Evolutionary conservation across 2,329 filamentous ascomycete genomes (phyloP).

Genomic region (Colletotrichum eleusines): DNA sequence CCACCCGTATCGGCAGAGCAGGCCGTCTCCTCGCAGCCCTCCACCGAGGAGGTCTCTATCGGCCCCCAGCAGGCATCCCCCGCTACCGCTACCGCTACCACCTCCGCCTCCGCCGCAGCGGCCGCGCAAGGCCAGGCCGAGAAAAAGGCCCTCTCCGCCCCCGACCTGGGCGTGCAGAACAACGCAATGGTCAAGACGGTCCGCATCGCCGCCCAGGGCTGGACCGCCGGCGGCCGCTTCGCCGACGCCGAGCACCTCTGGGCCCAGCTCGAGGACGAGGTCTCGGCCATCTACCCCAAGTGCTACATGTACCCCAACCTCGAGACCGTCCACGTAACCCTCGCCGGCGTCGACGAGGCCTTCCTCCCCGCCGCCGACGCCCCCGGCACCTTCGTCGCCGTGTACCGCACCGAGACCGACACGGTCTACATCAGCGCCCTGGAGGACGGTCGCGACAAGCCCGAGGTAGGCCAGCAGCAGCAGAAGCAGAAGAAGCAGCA

Average conservation of each 20-base stretch:
- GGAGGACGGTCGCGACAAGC: neutral
- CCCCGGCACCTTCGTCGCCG: neutral
- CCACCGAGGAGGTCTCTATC: neutral
- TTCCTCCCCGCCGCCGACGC: neutral
- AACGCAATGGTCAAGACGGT: neutral
- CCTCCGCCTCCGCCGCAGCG: too few species aligned
- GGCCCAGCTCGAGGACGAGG: neutral
- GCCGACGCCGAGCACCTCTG: neutral
- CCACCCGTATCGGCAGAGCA: neutral
- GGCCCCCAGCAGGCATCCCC: neutral
- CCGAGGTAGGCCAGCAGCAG: neutral
- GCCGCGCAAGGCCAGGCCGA: neutral
- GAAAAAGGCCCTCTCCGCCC: neutral
- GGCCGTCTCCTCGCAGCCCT: neutral
- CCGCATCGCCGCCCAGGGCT: neutral
- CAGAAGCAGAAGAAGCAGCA: neutral
- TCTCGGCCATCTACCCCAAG: neutral
- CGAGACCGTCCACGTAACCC: neutral
- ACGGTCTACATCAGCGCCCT: neutral
- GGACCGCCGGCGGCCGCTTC: neutral
- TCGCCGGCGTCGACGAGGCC: neutral
- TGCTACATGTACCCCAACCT: slow-evolving; percentile 2
- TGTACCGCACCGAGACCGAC: neutral
- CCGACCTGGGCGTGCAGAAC: neutral
- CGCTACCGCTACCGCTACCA: too few species aligned